Conservation (phyloP, 768 basidiomycete genomes). For the Leccinum boreale region DNA sequence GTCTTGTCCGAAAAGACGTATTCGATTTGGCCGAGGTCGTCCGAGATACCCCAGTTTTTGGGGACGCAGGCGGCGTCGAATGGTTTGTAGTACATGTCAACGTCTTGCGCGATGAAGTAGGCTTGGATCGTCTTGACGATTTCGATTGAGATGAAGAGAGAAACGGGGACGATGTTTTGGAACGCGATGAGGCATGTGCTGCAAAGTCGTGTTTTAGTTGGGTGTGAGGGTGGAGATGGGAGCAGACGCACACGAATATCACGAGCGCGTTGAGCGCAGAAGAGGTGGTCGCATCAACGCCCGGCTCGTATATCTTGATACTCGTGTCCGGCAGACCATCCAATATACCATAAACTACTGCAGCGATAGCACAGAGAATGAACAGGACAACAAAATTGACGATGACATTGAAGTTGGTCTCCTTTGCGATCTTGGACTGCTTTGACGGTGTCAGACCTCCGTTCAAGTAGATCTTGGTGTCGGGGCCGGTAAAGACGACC, state of each 20-base stretch:
- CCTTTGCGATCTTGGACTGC: constrained; percentile 94
- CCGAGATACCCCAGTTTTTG: constrained; percentile 98
- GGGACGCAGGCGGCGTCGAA: constrained; percentile 88
- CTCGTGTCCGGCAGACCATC: constrained; percentile 63
- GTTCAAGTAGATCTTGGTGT: constrained; percentile 91
- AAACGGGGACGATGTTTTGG: constrained; percentile 96
- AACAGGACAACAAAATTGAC: constrained; percentile 86
- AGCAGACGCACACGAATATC: constrained; percentile 78
- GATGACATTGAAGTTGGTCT: constrained; percentile 97
- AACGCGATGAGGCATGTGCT: constrained; percentile 94
- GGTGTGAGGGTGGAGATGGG: not conserved
- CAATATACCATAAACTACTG: constrained; percentile 71
- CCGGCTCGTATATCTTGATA: constrained; percentile 66
- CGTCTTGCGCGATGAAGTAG: constrained; percentile 92
- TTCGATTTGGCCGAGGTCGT: constrained; percentile 98
- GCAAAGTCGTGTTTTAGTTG: constrained; percentile 6
- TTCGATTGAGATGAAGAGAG: constrained; percentile 96
- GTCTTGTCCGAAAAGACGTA: constrained; percentile 95
- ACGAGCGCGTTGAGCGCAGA: constrained; percentile 72
- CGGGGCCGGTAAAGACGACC: constrained; percentile 91
- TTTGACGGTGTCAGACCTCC: constrained; percentile 95
- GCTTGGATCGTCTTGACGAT: constrained; percentile 98
- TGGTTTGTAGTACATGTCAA: constrained; percentile 93
- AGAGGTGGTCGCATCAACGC: constrained; percentile 58
- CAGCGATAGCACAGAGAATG: constrained; percentile 73